Percentiles rank a stretch among this genome's conserved stretches.
Conservation (phyloP, 768 basidiomycete genomes). For the Tulasnella sp. region DNA sequence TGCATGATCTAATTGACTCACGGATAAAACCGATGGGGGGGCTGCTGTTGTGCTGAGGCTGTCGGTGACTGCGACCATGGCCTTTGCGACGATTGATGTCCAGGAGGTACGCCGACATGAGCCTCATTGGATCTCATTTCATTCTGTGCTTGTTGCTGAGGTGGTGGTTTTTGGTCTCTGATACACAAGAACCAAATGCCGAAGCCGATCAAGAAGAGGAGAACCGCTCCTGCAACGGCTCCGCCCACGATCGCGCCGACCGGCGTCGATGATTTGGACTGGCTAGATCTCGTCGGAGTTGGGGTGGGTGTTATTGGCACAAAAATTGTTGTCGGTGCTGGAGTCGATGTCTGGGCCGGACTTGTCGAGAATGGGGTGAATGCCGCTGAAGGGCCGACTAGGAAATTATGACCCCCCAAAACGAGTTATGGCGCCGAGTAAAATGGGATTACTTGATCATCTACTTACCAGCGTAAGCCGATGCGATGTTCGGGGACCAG, state of each 20-base stretch:
- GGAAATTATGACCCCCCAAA: too few relatives aligned
- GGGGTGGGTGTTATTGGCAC: neutral
- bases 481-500: neutral
- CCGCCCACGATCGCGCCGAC: neutral
- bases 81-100: too few relatives aligned
- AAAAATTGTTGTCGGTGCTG: neutral
- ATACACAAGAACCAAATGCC: neutral
- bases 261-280: neutral
- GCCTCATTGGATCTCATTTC: neutral
- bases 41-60: neutral
- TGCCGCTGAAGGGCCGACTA: neutral
- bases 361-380: neutral
- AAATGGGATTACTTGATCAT: too few relatives aligned
- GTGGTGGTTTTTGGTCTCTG: neutral
- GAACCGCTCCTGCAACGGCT: neutral
- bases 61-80: too few relatives aligned
- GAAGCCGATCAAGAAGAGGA: neutral
- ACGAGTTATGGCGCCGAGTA: too few relatives aligned
- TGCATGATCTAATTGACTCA: neutral
- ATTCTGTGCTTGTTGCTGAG: neutral
- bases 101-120: neutral
- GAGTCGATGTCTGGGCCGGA: neutral
- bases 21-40: neutral
- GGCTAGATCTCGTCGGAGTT: too few relatives aligned
- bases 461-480: neutral